Base-by-base conservation (phyloP, 2,329 filamentous ascomycete genomes). In the Taxawa tesnikishii region DNA sequence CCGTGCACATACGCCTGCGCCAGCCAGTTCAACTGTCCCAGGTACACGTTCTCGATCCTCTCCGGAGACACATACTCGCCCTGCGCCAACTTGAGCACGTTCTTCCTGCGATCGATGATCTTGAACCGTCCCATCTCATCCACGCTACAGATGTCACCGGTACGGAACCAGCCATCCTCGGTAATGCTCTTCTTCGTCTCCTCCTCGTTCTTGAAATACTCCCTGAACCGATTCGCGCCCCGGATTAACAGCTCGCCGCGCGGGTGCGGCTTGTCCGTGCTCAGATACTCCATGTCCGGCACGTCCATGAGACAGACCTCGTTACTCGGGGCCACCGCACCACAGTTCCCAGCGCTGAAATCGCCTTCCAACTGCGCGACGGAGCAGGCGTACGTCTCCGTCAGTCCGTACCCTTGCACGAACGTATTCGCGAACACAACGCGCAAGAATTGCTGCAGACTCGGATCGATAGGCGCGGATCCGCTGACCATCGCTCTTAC, bases 11-110 rank as follows among this genome's bases (percentile, higher is more conserved):
- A 94, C 3, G 79, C 85, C 50, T 80, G 79, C 14, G 76, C 72
- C 15, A 96, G 62, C 45, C 87, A 76, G 42, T 73, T 79, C 40
- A 77, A 77, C 60, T 80, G 85, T 41, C 81, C 83, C 40, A 92
- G 67, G 56, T 87, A 92, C 21, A 94, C 80, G 55, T 94, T 94
- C 66, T 98, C 90, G 51, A 98, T 83, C 36, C 87, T 83, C 63
- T 98, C 90, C 10, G 90, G 90, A 2, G 87, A 94, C 49, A 98
- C 84, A 61, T 98, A 98, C 63, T 98, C 90, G 55, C 90, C 90
- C 59, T 98, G 90, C 0, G 88, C 79, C 34, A 98, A 74, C 70
- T 98, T 98, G 53, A 98, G 75, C n/a, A 98, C 83, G 60, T 96
- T 96, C 79, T 98, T 98, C 62, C 85, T 79, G 48, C 90, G 85